Evolutionary conservation across 805 yeast species (phyloP).

Genomic region (Lachancea thermotolerans): DNA sequence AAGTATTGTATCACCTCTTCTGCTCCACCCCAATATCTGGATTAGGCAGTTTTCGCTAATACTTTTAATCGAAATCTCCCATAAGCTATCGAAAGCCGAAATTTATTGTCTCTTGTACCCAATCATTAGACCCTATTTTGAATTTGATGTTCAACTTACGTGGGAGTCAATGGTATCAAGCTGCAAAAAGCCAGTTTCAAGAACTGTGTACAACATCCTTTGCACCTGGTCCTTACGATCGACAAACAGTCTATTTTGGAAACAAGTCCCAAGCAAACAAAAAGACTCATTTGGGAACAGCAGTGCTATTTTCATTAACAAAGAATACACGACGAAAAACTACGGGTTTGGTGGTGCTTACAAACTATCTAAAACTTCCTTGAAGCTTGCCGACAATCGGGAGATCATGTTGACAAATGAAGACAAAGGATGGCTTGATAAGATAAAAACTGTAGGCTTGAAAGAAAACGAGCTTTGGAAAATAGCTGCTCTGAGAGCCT

Average conservation of each 20-base stretch:
- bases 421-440: slow-evolving; percentile 68
- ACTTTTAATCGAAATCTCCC: slow-evolving; percentile 55
- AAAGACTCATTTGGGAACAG: slow-evolving; percentile 43
- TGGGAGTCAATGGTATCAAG: slow-evolving; percentile 64
- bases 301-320: slow-evolving; percentile 20
- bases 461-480: slow-evolving; percentile 77
- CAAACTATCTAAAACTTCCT: slow-evolving; percentile 18
- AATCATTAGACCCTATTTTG: slow-evolving; percentile 64
- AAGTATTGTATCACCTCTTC: slow-evolving; percentile 44
- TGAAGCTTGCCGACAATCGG: slow-evolving; percentile 35
- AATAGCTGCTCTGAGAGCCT: slow-evolving; percentile 60
- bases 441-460: slow-evolving; percentile 67
- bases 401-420: slow-evolving; percentile 54
- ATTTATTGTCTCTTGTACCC: slow-evolving; percentile 80
- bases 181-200: slow-evolving; percentile 58
- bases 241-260: slow-evolving; percentile 75
- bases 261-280: slow-evolving; percentile 35
- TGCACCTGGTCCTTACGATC: slow-evolving; percentile 67
- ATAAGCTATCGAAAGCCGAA: slow-evolving; percentile 66
- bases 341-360: slow-evolving; percentile 21
- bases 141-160: slow-evolving; percentile 65
- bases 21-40: slow-evolving; percentile 84
- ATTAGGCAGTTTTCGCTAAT: slow-evolving; percentile 63
- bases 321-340: slow-evolving; percentile 22
- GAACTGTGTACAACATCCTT: slow-evolving; percentile 56